A percentile compares a stretch with the other conserved stretches of the same genome.
Conservation (phyloP, 495 filamentous ascomycete genomes). For the Lasiosphaeria hispida region DNA sequence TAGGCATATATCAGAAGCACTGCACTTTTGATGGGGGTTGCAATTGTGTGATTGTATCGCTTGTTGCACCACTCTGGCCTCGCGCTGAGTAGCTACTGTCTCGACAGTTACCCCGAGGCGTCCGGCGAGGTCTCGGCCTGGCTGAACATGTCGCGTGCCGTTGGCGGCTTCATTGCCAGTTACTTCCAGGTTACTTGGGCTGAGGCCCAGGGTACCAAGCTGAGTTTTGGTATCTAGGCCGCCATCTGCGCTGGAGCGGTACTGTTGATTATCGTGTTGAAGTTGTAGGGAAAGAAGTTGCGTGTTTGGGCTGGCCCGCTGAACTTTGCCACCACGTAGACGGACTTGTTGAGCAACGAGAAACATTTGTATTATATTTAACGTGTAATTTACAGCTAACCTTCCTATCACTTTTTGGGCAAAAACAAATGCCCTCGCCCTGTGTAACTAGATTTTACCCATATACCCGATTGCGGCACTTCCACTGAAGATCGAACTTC, state of each 20-base stretch:
- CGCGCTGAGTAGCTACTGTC: slow-evolving; percentile 57
- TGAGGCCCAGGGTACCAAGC: slow-evolving; percentile 32
- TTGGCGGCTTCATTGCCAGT: slow-evolving; percentile 49
- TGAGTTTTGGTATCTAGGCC: slow-evolving; percentile 51
- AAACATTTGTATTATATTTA: no score
- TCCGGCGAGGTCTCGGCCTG: slow-evolving; percentile 56
- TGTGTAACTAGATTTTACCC: no score
- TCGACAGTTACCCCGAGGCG: slow-evolving; percentile 58
- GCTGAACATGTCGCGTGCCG: slow-evolving; percentile 47
- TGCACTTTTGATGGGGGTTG: no score
- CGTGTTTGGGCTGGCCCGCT: slow-evolving; percentile 30
- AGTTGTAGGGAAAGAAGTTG: slow-evolving; percentile 46
- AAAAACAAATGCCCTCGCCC: no score
- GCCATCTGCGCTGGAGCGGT: slow-evolving; percentile 43
- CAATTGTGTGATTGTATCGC: no score
- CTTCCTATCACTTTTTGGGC: no score
- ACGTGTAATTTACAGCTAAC: no score
- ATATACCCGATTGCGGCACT: no score
- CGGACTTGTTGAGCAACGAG: no score
- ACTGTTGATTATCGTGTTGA: slow-evolving; percentile 41
- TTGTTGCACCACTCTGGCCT: no score
- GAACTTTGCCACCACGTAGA: slow-evolving; percentile 18
- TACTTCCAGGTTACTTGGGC: slow-evolving; percentile 50
- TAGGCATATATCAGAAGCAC: no score
- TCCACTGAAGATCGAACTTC: no score